Evolutionary conservation across 306 rosid species (phyloP).

Genomic region (Amphicarpaea edgeworthii): DNA sequence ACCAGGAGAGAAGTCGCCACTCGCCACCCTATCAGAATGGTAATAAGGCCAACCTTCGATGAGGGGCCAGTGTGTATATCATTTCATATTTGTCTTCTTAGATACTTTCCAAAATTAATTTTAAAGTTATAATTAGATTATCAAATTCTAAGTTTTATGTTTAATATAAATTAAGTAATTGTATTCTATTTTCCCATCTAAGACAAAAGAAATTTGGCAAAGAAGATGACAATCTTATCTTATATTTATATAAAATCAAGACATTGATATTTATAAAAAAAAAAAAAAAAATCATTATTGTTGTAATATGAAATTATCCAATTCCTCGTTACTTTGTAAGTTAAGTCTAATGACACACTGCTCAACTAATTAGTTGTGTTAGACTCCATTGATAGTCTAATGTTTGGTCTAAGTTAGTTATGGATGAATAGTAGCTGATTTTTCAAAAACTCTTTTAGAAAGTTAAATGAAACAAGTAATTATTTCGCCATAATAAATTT

Average conservation of each 20-base stretch:
- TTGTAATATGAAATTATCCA: not conserved
- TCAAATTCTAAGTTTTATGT: not conserved
- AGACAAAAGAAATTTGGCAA: not conserved
- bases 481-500: not conserved
- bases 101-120: not conserved
- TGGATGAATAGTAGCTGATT: not conserved
- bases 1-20: too few species aligned
- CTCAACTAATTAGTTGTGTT: too few species aligned
- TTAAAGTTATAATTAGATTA: not conserved
- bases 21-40: too few species aligned
- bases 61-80: too few species aligned
- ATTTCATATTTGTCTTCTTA: not conserved
- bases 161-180: not conserved
- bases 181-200: not conserved
- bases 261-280: not conserved
- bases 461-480: not conserved
- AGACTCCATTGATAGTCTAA: too few species aligned
- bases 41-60: too few species aligned
- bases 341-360: too few species aligned
- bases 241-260: not conserved
- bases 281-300: not conserved
- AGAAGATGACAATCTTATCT: not conserved
- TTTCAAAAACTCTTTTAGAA: not conserved
- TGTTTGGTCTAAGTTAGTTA: not conserved
- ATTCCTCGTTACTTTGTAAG: not conserved